A percentile compares a stretch with the other conserved stretches of the same genome.
phyloP scores from a whole-genome alignment of 495 filamentous ascomycete species.

The Letharia lupina region DNA sequence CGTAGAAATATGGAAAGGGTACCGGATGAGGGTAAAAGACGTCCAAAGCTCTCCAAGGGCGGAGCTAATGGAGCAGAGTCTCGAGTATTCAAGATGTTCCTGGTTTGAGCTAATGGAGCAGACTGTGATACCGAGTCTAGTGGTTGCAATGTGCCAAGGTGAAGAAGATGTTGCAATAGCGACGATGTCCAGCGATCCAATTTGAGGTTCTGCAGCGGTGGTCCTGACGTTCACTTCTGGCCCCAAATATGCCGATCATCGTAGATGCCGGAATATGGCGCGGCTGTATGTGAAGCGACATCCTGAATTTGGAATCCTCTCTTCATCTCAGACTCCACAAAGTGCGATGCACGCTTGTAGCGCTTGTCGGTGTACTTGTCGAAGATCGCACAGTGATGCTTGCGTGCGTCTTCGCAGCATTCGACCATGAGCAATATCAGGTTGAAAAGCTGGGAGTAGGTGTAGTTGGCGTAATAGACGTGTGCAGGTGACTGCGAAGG shows the following conservation, averaged over 20 bases:
- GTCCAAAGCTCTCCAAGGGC: constrained; percentile 3
- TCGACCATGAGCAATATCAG: constrained; percentile 70
- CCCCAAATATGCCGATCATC: constrained; percentile 15
- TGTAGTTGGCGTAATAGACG: constrained; percentile 88
- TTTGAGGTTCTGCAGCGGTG: not conserved
- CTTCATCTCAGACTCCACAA: constrained; percentile 63
- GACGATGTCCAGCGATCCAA: not conserved
- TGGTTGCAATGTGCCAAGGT: constrained; percentile 3
- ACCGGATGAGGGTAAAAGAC: not conserved
- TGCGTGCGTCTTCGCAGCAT: constrained; percentile 72
- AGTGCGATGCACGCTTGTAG: constrained; percentile 74
- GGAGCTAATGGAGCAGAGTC: constrained; percentile 1
- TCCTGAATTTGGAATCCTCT: constrained; percentile 42
- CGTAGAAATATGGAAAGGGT: not conserved
- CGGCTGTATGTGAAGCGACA: constrained; percentile 17
- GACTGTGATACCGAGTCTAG: not conserved
- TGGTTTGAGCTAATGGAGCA: not conserved
- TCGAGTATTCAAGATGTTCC: constrained; percentile 4
- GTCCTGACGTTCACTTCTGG: constrained; percentile 7
- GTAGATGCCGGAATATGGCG: constrained; percentile 8
- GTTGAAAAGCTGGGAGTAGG: constrained; percentile 69
- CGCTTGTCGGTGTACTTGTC: constrained; percentile 83
- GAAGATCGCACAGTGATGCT: constrained; percentile 77
- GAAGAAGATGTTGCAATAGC: not conserved
- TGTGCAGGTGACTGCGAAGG: constrained; percentile 61